These are phyloP conservation scores for Sclerospora graminicola DNA, from an alignment of 352 stramenopile genomes.

Conservation along the genomic window DNA sequence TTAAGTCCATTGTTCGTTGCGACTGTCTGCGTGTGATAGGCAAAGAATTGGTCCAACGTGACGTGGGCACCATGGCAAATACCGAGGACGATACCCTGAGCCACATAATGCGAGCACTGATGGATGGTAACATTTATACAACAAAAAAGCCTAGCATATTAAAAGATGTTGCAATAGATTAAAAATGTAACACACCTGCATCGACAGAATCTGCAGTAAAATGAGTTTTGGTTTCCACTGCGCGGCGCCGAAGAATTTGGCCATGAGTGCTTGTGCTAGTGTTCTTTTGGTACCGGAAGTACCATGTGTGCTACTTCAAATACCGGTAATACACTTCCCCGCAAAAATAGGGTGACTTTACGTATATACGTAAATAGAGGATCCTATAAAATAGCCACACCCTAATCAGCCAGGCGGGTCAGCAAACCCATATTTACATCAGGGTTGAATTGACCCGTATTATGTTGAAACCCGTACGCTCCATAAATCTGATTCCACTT, in stretches of 20 bases:
- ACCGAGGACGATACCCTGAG: conserved; percentile 56
- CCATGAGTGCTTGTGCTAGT: too few species aligned
- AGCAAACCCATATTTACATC: too few species aligned
- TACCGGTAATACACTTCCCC: too few species aligned
- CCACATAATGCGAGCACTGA: conserved; percentile 76
- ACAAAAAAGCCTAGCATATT: background rate
- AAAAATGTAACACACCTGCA: conserved; percentile 48
- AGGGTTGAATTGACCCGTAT: too few species aligned
- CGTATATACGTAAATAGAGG: too few species aligned
- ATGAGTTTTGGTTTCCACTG: conserved; percentile 85
- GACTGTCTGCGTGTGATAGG: conserved; percentile 70
- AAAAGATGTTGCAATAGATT: background rate
- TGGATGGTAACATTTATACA: background rate
- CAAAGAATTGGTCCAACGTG: conserved; percentile 79
- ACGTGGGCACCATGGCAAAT: conserved; percentile 61
- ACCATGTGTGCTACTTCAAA: too few species aligned
- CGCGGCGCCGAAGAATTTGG: conserved; percentile 72
- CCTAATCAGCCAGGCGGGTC: too few species aligned
- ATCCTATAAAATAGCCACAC: too few species aligned
- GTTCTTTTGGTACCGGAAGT: too few species aligned
- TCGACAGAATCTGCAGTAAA: conserved; percentile 75
- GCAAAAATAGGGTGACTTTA: too few species aligned
- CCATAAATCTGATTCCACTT: too few species aligned
- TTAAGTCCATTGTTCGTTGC: conserved; percentile 69
- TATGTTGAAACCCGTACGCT: too few species aligned